Conservation (phyloP, 805 yeast genomes). For the Myxozyma melibiosi region DNA sequence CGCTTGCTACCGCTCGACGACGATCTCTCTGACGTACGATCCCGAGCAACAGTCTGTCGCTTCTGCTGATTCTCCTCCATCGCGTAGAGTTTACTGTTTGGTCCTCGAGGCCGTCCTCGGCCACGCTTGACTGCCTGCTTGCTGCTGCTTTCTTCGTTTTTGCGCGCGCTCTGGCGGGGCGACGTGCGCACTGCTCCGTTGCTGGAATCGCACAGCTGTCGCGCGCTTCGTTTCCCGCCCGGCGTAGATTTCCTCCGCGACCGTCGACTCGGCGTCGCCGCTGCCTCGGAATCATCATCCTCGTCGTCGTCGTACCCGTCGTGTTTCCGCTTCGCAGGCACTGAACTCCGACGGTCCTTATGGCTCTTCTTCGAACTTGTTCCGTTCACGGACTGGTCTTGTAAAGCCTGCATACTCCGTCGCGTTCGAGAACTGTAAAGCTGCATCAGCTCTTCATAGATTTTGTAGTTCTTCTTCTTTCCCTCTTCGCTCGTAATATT, state of each 20-base stretch:
- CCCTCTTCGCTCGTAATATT: slow-evolving; percentile 13
- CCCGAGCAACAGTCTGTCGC: neutral
- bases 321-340: slow-evolving; percentile 6
- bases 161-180: neutral
- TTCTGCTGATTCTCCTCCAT: neutral
- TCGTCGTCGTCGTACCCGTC: neutral
- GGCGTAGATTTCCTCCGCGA: slow-evolving; percentile 26
- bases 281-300: slow-evolving; percentile 14
- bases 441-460: slow-evolving; percentile 26
- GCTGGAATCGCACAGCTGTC: neutral
- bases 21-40: too few species aligned
- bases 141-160: neutral
- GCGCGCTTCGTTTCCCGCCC: slow-evolving; percentile 1
- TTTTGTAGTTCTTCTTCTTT: slow-evolving; percentile 6
- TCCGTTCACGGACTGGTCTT: neutral
- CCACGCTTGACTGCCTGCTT: slow-evolving; percentile 9
- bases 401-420: slow-evolving; percentile 12
- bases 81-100: slow-evolving; percentile 1
- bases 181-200: neutral
- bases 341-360: slow-evolving; percentile 19
- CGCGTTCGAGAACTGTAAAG: slow-evolving; percentile 29
- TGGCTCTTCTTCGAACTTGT: neutral
- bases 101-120: slow-evolving; percentile 21
- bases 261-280: neutral
- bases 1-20: too few species aligned